Evolutionary conservation across 2,329 filamentous ascomycete genomes (phyloP).

Genomic region (Claviceps lovelessii): DNA sequence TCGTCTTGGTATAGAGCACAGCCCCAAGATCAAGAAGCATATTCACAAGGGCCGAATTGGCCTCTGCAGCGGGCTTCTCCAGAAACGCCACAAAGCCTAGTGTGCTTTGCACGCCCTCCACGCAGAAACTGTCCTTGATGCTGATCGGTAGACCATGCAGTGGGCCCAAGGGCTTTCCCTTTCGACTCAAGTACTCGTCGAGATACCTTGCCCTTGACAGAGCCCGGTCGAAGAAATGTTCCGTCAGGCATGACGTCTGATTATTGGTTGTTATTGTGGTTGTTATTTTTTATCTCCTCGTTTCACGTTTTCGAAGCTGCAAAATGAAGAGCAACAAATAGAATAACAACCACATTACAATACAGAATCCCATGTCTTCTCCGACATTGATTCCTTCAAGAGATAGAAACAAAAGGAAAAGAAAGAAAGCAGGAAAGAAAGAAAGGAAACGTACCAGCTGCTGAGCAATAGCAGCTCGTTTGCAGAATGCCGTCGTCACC

Average conservation of each 20-base stretch:
- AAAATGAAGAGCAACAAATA: neutral
- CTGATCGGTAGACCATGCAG: constrained; percentile 14
- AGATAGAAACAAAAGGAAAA: too few relatives aligned
- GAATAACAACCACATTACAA: too few relatives aligned
- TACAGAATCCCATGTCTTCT: too few relatives aligned
- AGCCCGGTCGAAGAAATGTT: constrained; percentile 30
- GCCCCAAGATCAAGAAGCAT: constrained; percentile 14
- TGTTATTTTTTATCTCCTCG: neutral
- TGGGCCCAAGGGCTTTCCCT: constrained; percentile 9
- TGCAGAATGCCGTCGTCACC: constrained; percentile 21
- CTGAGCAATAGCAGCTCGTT: constrained; percentile 16
- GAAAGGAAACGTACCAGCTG: constrained; percentile 12
- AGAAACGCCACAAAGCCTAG: constrained; percentile 15
- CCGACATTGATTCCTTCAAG: too few relatives aligned
- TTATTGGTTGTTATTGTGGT: neutral
- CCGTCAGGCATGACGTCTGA: constrained; percentile 23
- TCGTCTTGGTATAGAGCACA: constrained; percentile 28
- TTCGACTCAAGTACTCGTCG: constrained; percentile 6
- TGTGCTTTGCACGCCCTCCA: constrained; percentile 12
- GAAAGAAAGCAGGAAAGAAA: neutral
- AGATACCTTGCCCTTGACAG: constrained; percentile 7
- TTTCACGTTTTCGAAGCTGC: neutral
- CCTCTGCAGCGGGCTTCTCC: constrained; percentile 8
- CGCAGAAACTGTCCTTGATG: constrained; percentile 13
- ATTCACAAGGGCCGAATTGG: constrained; percentile 12